Percentiles rank a stretch among this genome's conserved stretches.
phyloP scores from a whole-genome alignment of 345 rosid species.

The Populus deltoides region DNA sequence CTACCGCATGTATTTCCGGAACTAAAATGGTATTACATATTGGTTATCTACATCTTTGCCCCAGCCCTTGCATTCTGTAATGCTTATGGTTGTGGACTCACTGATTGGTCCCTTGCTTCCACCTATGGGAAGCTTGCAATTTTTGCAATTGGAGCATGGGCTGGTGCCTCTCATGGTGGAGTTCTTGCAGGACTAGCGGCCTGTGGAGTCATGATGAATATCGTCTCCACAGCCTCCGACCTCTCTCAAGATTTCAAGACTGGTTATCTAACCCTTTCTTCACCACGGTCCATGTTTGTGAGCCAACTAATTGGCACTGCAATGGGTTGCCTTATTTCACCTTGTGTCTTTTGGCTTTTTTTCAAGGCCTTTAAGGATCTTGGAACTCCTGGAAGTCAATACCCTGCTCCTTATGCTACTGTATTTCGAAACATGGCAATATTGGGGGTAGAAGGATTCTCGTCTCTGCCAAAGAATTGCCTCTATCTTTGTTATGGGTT shows the following conservation, averaged over 20 bases:
- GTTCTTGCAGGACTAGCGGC: too few relatives aligned
- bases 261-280: constrained; percentile 29
- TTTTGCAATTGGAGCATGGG: constrained; percentile 19
- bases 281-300: constrained; percentile 32
- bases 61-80: too few relatives aligned
- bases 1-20: constrained; percentile 22
- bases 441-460: background rate
- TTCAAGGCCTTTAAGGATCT: constrained; percentile 24
- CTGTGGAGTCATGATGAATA: too few relatives aligned
- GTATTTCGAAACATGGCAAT: background rate
- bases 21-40: constrained; percentile 29
- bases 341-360: constrained; percentile 26
- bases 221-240: too few relatives aligned
- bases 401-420: background rate
- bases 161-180: background rate
- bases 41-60: background rate
- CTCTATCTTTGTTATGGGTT: constrained; percentile 37
- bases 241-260: too few relatives aligned
- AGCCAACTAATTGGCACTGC: constrained; percentile 33
- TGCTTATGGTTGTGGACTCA: too few relatives aligned
- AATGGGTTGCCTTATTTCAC: constrained; percentile 32
- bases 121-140: too few relatives aligned
- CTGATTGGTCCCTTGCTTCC: too few relatives aligned
- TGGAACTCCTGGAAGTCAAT: background rate
- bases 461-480: background rate